Base-by-base conservation (phyloP, 768 basidiomycete species). In the Suillus ampliporus region DNA sequence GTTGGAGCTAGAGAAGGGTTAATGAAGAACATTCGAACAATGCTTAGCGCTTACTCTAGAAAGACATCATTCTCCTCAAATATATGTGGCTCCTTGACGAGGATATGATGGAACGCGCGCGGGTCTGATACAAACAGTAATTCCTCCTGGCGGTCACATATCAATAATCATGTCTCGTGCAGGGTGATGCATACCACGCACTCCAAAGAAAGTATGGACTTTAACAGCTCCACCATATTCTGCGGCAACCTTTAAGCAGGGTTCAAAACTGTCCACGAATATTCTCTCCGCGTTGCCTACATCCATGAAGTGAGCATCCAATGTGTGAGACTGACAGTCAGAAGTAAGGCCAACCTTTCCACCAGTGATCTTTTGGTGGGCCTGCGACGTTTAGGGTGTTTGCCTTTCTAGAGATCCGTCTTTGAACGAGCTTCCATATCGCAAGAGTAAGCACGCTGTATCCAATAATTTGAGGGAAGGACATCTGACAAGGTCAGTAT, bases 191-290 rank as follows among this genome's bases (percentile, higher is more conserved):
- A 11, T 11, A 10, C 40, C 14, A 61, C 77, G 58, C 65, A 83
- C 83, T 46, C 83, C 83, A 57, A 83, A 82, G 57, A 84, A 78
- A 4, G 79, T 81, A 46, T 79, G 66, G 5, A 54, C 8, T 37
- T 26, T 54, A 19, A 38, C 53, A 38, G 21, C 35, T 54, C 53
- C 53, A 38, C 53, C 53, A 38, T 38, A 54, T 1, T 54, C 15
- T 37, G 53, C 23, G 10, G 53, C 21, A 5, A 54, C 3, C 17
- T 54, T 23, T 38, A 54, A 17, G 53, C 15, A 23, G 15, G 14
- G 15, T 38, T 54, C 37, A 14, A 54, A 54, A 54, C 53, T n/a
- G 23, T 54, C 53, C 53, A 26, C 37, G 8, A 38, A 26, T 21
- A 54, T 38, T 15, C 14, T 23, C 17, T 38, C 53, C 37, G 38